phyloP scores from a whole-genome alignment of 441 rosid species.

The Corymbia calophylla region DNA sequence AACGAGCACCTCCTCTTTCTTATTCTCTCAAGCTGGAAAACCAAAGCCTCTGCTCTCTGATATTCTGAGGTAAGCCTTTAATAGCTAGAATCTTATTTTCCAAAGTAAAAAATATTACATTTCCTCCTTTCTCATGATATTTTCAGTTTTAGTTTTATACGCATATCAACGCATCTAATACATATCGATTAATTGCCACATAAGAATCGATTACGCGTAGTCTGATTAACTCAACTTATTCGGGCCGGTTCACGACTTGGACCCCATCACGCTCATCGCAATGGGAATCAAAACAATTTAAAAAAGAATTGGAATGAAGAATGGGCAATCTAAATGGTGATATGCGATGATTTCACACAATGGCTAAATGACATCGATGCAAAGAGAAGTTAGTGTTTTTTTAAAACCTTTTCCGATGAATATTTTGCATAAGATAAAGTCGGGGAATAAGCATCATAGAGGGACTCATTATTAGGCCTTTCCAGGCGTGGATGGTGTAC shows the following conservation, averaged over 20 bases:
- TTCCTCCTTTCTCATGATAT: not conserved
- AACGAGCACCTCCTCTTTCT: too few species aligned
- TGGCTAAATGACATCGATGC: not conserved
- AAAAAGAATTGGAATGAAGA: not conserved
- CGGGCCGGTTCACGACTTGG: not conserved
- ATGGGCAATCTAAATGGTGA: not conserved
- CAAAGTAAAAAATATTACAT: too few species aligned
- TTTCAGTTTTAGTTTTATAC: not conserved
- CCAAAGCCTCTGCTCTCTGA: not conserved
- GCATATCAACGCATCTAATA: too few species aligned
- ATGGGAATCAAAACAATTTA: not conserved
- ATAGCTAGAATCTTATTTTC: not conserved
- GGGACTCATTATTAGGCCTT: not conserved
- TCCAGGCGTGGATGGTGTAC: not conserved
- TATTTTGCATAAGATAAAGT: not conserved
- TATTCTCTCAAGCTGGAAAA: too few species aligned
- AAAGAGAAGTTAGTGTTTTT: too few species aligned
- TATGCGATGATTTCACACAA: not conserved
- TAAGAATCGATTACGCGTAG: fast-evolving
- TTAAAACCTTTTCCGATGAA: not conserved
- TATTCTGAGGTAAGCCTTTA: not conserved
- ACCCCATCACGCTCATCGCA: fast-evolving
- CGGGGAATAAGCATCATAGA: not conserved
- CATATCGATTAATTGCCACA: too few species aligned
- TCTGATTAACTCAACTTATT: not conserved